Conservation (phyloP, 2,329 filamentous ascomycete species). For the Xylaria sp. region DNA sequence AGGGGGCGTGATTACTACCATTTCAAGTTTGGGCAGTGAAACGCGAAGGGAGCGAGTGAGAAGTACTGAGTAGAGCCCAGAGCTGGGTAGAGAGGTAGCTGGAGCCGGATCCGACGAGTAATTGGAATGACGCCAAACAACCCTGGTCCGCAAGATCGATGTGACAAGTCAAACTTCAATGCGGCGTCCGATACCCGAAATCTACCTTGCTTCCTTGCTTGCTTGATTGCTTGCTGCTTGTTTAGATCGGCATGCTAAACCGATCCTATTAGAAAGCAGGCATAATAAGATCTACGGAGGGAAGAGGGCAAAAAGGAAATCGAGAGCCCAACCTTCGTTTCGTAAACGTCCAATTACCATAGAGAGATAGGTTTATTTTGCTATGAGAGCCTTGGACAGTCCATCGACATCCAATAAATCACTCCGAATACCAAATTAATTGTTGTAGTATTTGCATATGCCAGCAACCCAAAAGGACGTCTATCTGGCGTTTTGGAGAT, state of each 20-base stretch:
- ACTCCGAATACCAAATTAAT: not conserved
- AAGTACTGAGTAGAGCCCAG: not conserved
- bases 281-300: conserved; percentile 11
- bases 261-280: conserved; percentile 34
- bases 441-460: conserved; percentile 14
- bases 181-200: conserved; percentile 38
- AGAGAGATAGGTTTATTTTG: not conserved
- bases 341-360: not conserved
- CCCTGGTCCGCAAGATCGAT: conserved; percentile 12
- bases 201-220: conserved; percentile 21
- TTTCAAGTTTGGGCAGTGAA: conserved; percentile 9
- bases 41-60: not conserved
- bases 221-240: conserved; percentile 20
- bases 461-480: conserved; percentile 4
- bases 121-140: not conserved
- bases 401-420: not conserved
- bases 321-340: not conserved
- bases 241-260: conserved; percentile 35
- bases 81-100: not conserved
- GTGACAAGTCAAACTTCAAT: conserved; percentile 7
- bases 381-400: conserved; percentile 3
- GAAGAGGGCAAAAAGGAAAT: not conserved
- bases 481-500: not conserved
- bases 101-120: conserved; percentile 17
- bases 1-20: conserved; percentile 4